Evolutionary conservation across 441 rosid species (phyloP).

Genomic region (Jatropha podagrica): DNA sequence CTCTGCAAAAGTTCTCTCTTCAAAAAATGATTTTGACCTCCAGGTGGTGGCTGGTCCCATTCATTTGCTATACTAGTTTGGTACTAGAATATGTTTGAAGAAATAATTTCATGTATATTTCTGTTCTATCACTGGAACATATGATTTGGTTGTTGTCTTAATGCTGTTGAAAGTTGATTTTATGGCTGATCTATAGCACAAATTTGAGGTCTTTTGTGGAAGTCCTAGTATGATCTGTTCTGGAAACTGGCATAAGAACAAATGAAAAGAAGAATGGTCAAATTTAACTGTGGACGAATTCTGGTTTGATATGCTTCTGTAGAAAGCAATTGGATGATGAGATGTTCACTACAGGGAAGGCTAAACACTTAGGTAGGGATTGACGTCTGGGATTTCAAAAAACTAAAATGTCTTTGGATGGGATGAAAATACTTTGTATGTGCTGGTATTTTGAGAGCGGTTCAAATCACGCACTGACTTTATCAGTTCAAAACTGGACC

Average conservation of each 20-base stretch:
- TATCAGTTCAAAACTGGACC: neutral
- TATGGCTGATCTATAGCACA: neutral
- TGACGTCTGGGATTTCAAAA: neutral
- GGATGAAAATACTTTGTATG: neutral
- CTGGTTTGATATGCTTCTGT: neutral
- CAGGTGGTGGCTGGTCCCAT: constrained; percentile 44
- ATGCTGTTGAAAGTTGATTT: neutral
- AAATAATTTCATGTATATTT: neutral
- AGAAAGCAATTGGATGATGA: neutral
- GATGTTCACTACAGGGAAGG: neutral
- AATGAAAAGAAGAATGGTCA: neutral
- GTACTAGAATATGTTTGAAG: neutral
- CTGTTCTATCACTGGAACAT: neutral
- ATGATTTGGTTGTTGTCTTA: neutral
- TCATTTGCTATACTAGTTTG: neutral
- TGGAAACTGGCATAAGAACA: neutral
- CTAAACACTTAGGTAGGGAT: neutral
- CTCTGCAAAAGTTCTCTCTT: constrained; percentile 53
- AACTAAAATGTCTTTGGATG: neutral
- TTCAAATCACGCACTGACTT: neutral
- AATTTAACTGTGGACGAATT: neutral
- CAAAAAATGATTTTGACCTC: constrained; percentile 65
- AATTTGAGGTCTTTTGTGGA: neutral
- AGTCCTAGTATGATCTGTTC: neutral
- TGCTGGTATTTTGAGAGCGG: neutral